These are phyloP conservation scores for Camelina laxa DNA, from an alignment of 345 rosid genomes.

Conservation along the genomic window DNA sequence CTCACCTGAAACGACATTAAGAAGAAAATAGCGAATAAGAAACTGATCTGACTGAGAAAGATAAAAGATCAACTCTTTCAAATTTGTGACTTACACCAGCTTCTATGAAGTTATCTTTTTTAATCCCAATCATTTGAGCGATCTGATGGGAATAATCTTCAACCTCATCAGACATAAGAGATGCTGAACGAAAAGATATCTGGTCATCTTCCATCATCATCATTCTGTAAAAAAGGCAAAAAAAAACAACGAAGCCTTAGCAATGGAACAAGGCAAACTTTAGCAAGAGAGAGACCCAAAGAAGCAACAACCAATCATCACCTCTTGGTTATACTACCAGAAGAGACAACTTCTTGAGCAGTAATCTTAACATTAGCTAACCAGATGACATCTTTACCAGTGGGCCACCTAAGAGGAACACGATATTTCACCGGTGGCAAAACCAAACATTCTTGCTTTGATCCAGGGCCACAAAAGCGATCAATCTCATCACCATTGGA, in stretches of 20 bases:
- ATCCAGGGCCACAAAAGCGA: slow-evolving; percentile 65
- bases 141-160: slow-evolving; percentile 99
- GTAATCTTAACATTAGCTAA: slow-evolving; percentile 82
- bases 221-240: slow-evolving; percentile 57
- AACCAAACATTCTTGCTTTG: slow-evolving; percentile 65
- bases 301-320: slow-evolving; percentile 42
- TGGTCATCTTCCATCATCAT: slow-evolving; percentile 98
- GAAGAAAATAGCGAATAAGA: neutral
- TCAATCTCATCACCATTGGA: slow-evolving; percentile 61
- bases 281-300: slow-evolving; percentile 28
- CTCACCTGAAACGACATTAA: slow-evolving; percentile 66
- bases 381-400: slow-evolving; percentile 96
- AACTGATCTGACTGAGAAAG: slow-evolving; percentile 13
- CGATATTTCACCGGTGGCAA: slow-evolving; percentile 77
- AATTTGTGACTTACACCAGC: slow-evolving; percentile 75
- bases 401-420: slow-evolving; percentile 97
- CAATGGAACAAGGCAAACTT: neutral
- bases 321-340: slow-evolving; percentile 98
- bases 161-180: slow-evolving; percentile 85
- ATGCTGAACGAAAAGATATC: slow-evolving; percentile 90
- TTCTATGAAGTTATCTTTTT: slow-evolving; percentile 74
- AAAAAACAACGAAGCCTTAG: neutral
- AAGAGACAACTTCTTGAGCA: slow-evolving; percentile 90
- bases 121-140: slow-evolving; percentile 94
- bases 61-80: slow-evolving; percentile 12